A percentile compares a stretch with the other conserved stretches of the same genome.
These are phyloP conservation scores for Globisporangium sylvaticum DNA, from an alignment of 352 stramenopile genomes.

Conservation along the genomic window DNA sequence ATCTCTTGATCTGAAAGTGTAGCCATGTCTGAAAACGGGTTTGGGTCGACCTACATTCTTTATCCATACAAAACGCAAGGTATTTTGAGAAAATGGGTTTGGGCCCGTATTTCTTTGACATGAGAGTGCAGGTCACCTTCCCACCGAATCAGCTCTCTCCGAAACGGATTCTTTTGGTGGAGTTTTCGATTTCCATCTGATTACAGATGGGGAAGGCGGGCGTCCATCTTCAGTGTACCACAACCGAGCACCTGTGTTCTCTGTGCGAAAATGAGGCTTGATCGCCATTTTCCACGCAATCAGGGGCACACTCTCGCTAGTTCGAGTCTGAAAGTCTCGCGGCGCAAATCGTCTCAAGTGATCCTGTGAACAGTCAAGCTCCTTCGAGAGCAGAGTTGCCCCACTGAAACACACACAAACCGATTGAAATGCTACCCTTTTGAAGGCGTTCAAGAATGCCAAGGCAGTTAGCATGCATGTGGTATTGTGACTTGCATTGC, in stretches of 20 bases:
- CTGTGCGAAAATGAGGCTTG: background rate
- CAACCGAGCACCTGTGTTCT: background rate
- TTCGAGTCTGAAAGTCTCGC: background rate
- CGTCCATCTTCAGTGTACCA: background rate
- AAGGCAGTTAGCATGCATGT: background rate
- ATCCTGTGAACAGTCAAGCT: background rate
- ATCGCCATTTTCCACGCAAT: background rate
- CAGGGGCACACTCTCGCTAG: background rate
- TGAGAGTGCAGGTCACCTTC: background rate
- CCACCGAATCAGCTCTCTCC: constrained; percentile 4
- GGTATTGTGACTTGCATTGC: background rate
- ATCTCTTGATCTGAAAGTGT: constrained; percentile 1
- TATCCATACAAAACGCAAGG: background rate
- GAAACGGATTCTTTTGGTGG: background rate
- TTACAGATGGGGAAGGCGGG: background rate
- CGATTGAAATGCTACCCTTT: background rate
- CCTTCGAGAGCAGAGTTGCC: background rate
- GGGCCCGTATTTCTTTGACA: background rate
- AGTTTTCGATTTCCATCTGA: constrained; percentile 6
- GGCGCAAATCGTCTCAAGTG: background rate
- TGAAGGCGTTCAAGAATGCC: background rate
- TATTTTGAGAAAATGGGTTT: background rate
- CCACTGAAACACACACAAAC: background rate
- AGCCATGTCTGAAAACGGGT: constrained; percentile 3
- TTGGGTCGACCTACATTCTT: background rate